phyloP scores from a whole-genome alignment of 768 basidiomycete species.

The Lyophyllum decastes region DNA sequence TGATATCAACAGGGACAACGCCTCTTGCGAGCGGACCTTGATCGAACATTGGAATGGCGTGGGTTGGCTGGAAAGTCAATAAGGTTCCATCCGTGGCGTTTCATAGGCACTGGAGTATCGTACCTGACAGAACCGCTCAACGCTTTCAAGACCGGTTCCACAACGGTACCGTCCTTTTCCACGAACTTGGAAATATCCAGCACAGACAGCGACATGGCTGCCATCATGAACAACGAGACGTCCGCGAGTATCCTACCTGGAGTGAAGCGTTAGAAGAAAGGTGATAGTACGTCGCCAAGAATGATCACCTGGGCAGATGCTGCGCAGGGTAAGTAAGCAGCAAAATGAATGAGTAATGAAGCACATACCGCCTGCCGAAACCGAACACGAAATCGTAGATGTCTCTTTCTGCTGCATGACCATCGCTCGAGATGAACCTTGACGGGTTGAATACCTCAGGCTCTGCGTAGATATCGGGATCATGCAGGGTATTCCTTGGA shows the following conservation, averaged over 20 bases:
- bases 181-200: no score
- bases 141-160: no score
- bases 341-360: no score
- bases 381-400: not conserved
- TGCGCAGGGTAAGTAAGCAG: not conserved
- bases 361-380: conserved; percentile 1
- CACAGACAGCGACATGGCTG: no score
- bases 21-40: not conserved
- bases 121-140: no score
- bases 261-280: no score
- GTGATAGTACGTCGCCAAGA: not conserved
- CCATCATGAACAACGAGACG: no score
- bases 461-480: not conserved
- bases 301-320: not conserved
- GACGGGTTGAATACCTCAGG: not conserved
- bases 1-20: not conserved
- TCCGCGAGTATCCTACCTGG: no score
- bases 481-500: not conserved
- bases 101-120: no score
- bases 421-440: not conserved
- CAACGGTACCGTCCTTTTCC: no score
- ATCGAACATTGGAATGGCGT: not conserved
- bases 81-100: no score
- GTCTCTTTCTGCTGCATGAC: not conserved
- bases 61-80: not conserved